phyloP scores from a whole-genome alignment of 805 yeast species.

The Middelhovenomyces tepae region DNA sequence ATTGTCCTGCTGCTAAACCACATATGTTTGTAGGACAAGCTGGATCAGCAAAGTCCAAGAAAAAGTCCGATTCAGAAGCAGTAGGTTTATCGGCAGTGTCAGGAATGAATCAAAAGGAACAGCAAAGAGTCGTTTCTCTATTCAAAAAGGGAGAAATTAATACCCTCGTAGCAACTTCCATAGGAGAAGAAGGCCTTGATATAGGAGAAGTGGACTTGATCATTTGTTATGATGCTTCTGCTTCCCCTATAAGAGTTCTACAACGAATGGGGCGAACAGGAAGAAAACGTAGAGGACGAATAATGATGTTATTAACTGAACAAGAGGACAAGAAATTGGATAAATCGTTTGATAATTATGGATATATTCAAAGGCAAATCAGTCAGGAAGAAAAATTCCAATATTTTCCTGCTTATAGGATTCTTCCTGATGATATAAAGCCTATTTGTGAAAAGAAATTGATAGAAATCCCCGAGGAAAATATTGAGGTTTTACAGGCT shows the following conservation, averaged over 20 bases:
- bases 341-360: constrained; percentile 77
- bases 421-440: constrained; percentile 47
- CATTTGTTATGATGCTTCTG: constrained; percentile 84
- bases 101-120: constrained; percentile 89
- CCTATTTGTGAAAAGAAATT: constrained; percentile 51
- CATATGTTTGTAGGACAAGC: constrained; percentile 93
- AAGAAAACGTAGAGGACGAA: constrained; percentile 82
- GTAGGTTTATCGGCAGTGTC: constrained; percentile 68
- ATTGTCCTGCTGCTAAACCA: constrained; percentile 40
- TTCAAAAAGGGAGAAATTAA: constrained; percentile 70
- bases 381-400: constrained; percentile 24
- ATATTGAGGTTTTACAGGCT: constrained; percentile 30
- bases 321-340: constrained; percentile 74
- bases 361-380: constrained; percentile 64
- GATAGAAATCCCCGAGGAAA: constrained; percentile 66
- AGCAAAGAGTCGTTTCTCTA: constrained; percentile 64
- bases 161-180: constrained; percentile 87
- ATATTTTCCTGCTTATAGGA: constrained; percentile 47
- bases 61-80: constrained; percentile 25
- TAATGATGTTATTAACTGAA: constrained; percentile 63
- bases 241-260: constrained; percentile 85
- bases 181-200: constrained; percentile 97
- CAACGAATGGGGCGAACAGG: constrained; percentile 99
- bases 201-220: constrained; percentile 96
- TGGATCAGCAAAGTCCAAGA: constrained; percentile 22